Evolutionary conservation across 2,329 filamentous ascomycete species (phyloP), one percentile per base, ranked within the genome.

Genomic region (Pseudogymnoascus sp.): DNA sequence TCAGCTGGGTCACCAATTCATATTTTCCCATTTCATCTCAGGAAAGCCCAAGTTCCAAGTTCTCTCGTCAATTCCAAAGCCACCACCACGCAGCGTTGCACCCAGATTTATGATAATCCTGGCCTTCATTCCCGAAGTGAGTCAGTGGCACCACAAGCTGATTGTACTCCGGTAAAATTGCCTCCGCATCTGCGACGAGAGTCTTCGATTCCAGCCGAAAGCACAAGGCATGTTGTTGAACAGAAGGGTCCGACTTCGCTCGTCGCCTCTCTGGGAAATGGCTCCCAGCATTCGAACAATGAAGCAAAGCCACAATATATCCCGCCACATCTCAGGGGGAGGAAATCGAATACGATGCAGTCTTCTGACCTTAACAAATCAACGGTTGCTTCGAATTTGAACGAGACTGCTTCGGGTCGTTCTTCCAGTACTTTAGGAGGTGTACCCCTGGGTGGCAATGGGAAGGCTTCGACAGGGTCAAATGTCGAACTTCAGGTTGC

Each of bases 241-340:
- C 50, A 33, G 29, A 56, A 19, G 50, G 4, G 6, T 29, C 17
- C n/a, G n/a, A 13, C 17, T 3, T 26, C 29, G 17, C 29, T 33
- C 17, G 17, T 17, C 11, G 5, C 29, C 29, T 33, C 50, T 35
- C 29, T 21, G 21, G 29, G 13, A 56, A 19, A 56, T 33, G n/a
- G 10, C 17, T 21, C 50, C 11, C 29, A 56, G 29, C n/a, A 3
- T 3, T 21, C 3, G 29, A 33, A 19, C 3, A 33, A 7, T 6
- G 50, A 33, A 33, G 4, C 31, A 38, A 63, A 37, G 15, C 26
- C 42, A 21, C 13, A 33, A 44, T 53, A 53, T 61, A 29, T 63
- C 33, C 62, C 62, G 7, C 64, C 62, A 35, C 62, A 65, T 56
- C 40, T 63, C 15, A 35, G 50, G 44, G 63, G 35, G 26, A 17